Conservation (phyloP, 2,329 filamentous ascomycete genomes). For the Colletotrichum noveboracense region DNA sequence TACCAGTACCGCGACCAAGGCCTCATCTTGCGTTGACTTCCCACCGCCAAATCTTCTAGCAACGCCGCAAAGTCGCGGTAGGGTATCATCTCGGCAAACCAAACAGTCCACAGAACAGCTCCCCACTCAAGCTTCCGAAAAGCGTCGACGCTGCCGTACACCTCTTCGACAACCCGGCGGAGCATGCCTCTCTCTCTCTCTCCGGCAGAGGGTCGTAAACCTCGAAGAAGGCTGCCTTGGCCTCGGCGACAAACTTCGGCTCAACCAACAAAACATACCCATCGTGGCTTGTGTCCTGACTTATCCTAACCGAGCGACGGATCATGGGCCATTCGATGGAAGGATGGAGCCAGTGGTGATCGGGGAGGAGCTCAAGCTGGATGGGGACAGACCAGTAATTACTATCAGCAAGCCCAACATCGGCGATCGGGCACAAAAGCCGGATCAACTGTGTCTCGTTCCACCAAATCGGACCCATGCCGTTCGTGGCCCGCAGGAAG, state of each 20-base stretch:
- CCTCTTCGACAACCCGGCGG: background rate
- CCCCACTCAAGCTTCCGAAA: background rate
- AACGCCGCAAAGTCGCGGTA: background rate
- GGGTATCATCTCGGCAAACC: background rate
- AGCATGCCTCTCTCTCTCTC: background rate
- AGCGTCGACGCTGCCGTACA: background rate
- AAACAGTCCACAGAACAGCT: background rate
- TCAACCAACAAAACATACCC: background rate
- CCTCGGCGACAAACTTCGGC: background rate
- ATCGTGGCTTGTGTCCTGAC: background rate
- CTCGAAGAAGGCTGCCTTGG: background rate
- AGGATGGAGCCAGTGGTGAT: background rate
- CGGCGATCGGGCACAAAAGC: background rate
- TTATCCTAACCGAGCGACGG: background rate
- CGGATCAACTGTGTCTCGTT: background rate
- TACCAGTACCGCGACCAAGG: background rate
- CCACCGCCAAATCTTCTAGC: background rate
- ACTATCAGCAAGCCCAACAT: background rate
- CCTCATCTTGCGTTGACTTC: background rate
- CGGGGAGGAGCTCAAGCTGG: background rate
- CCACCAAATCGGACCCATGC: background rate
- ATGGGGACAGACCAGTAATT: background rate
- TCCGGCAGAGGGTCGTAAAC: background rate
- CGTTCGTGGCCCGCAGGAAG: background rate
- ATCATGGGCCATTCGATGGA: background rate